Evolutionary conservation across 805 yeast genomes (phyloP), one percentile per base, ranked within the genome.

Genomic region (Barnettozyma vustinii): DNA sequence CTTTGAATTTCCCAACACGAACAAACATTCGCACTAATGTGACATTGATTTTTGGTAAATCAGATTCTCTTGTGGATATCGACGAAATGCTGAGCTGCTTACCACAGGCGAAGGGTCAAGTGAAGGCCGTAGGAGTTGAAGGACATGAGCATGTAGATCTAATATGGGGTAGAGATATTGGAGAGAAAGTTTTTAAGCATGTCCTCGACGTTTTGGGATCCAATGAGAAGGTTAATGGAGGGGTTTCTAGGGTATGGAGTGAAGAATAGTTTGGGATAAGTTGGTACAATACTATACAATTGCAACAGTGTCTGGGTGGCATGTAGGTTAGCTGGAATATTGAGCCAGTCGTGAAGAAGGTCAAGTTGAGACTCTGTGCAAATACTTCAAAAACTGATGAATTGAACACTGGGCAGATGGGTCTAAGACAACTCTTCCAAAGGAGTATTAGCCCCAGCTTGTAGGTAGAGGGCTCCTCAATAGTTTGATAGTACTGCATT

Each of bases 101-200:
- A 36, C 96, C 97, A 0, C 54, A 52, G 18, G 62, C 53, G 19
- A 68, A 64, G 16, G 40, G 25, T 3, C 40, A 19, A 10, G 77
- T 80, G 0, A 72, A 75, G 13, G 74, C 78, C 3, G 69, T 80
- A 13, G 83, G 86, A 1, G 77, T 90, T 0, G 73, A 70, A 0
- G 69, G 70, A n/a, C 89, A 90, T 64, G 98, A 91, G 66, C 98
- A 91, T 66, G 71, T 91, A 61, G 98, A 92, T 62, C 79, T 92
- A 48, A 67, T 91, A 15, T 91, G 98, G 98, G 96, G 96, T 9
- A 66, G 74, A 9, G 80, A 82, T 46, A 87, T 85, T 1, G 77
- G 72, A 25, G 54, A 61, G 1, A 54, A 66, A 27, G 81, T 80
- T 1, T 70, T 77, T 42, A 37, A 18, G 1, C 21, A 47, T 32